phyloP scores from a whole-genome alignment of 495 filamentous ascomycete species.

The Aspergillus bertholletiae region DNA sequence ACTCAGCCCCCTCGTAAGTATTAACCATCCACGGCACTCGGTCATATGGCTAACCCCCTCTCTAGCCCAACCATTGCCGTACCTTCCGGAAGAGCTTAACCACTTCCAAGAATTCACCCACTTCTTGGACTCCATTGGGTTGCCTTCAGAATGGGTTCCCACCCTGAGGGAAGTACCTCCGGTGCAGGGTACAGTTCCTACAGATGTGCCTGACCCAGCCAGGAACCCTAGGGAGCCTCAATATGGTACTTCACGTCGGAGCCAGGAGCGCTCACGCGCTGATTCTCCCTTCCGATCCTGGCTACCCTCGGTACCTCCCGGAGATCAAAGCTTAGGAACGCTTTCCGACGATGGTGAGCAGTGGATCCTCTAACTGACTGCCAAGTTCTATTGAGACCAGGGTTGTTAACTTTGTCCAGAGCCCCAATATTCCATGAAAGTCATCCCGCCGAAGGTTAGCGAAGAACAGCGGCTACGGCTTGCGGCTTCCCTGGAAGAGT shows the following conservation, averaged over 20 bases:
- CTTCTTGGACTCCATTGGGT: slow-evolving; percentile 38
- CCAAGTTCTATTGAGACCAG: neutral
- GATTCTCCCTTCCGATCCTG: slow-evolving; percentile 40
- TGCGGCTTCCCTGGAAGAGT: slow-evolving; percentile 33
- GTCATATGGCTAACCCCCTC: neutral
- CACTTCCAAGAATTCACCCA: slow-evolving; percentile 42
- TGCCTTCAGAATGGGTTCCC: slow-evolving; percentile 39
- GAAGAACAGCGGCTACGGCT: slow-evolving; percentile 36
- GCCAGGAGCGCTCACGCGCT: slow-evolving; percentile 26
- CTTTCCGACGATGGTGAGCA: slow-evolving; percentile 33
- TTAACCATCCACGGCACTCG: neutral
- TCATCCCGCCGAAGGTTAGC: slow-evolving; percentile 29
- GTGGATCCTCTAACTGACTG: neutral
- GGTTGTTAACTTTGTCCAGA: slow-evolving; percentile 17
- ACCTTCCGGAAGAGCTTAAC: slow-evolving; percentile 35
- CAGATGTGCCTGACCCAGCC: slow-evolving; percentile 20
- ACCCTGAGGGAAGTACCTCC: slow-evolving; percentile 25
- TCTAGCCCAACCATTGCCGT: slow-evolving; percentile 30
- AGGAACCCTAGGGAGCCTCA: slow-evolving; percentile 19
- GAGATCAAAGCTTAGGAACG: slow-evolving; percentile 33
- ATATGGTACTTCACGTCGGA: slow-evolving; percentile 15
- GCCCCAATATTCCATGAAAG: slow-evolving; percentile 22
- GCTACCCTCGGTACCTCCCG: slow-evolving; percentile 36
- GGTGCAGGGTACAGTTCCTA: slow-evolving; percentile 21
- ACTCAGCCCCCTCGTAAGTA: slow-evolving; percentile 17